Conservation (phyloP, 768 basidiomycete species). For the Agaricus blazei region DNA sequence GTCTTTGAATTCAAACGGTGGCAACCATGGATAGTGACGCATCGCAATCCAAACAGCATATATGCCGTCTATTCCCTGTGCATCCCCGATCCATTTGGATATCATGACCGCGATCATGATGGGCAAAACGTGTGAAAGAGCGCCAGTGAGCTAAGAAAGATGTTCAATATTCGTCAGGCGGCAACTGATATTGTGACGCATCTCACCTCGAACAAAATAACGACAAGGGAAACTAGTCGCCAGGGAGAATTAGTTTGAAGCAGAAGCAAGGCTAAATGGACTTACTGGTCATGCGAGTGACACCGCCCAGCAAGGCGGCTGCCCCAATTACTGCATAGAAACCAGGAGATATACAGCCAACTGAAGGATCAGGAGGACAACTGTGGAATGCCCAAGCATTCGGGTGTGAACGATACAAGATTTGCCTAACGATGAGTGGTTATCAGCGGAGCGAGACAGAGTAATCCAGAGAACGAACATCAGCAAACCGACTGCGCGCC, state of each 20-base stretch:
- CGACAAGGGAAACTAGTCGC: constrained; percentile 62
- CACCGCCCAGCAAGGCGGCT: constrained; percentile 70
- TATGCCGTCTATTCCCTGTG: constrained; percentile 62
- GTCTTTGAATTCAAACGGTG: constrained; percentile 61
- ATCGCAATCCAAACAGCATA: constrained; percentile 72
- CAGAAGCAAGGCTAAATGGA: neutral
- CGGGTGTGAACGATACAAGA: constrained; percentile 59
- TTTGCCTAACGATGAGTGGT: constrained; percentile 43
- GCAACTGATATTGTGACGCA: neutral
- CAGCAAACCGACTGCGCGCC: constrained; percentile 64
- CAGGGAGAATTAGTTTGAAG: constrained; percentile 3
- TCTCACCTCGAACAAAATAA: constrained; percentile 67
- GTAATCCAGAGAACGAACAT: constrained; percentile 36
- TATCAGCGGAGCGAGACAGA: constrained; percentile 1
- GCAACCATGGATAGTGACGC: constrained; percentile 67
- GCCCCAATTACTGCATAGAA: constrained; percentile 78
- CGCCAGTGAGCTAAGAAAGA: constrained; percentile 58
- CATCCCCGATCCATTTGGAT: constrained; percentile 74
- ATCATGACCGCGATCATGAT: constrained; percentile 80
- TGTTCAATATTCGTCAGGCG: neutral
- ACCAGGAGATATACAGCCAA: constrained; percentile 66
- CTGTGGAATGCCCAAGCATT: constrained; percentile 65
- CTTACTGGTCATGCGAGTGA: constrained; percentile 73
- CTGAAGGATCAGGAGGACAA: constrained; percentile 67
- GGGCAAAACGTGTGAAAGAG: constrained; percentile 74